Percentiles rank a stretch among this genome's conserved stretches.
These are phyloP conservation scores for Neonectria coccinea DNA, from an alignment of 2,329 filamentous ascomycete genomes.

Conservation along the genomic window DNA sequence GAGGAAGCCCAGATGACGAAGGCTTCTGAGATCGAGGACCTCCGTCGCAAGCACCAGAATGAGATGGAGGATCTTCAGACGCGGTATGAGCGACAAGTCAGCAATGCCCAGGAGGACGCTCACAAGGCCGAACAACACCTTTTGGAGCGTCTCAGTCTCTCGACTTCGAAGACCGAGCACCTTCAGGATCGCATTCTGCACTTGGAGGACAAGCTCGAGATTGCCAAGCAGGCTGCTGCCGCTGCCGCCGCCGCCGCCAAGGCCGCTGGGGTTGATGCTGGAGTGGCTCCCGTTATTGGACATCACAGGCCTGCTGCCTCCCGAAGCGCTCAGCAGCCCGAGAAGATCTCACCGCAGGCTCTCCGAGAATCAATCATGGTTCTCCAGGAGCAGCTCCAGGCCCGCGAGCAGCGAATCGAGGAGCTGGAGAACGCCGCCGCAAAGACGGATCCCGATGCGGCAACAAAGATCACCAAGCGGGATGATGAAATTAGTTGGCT, in stretches of 20 bases:
- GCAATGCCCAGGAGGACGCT: slow-evolving; percentile 82
- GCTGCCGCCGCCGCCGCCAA: slow-evolving; percentile 84
- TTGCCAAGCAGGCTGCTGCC: slow-evolving; percentile 87
- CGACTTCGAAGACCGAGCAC: slow-evolving; percentile 85
- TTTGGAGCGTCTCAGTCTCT: slow-evolving; percentile 82
- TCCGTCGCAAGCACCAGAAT: slow-evolving; percentile 71
- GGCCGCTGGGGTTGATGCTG: slow-evolving; percentile 60
- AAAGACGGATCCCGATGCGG: slow-evolving; percentile 79
- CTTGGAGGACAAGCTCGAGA: slow-evolving; percentile 90
- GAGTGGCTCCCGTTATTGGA: slow-evolving; percentile 36
- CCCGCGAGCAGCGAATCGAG: slow-evolving; percentile 91
- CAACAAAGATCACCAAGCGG: slow-evolving; percentile 86
- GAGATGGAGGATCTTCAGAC: slow-evolving; percentile 80
- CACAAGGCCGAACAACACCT: slow-evolving; percentile 83
- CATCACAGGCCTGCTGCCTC: slow-evolving; percentile 37
- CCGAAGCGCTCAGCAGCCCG: slow-evolving; percentile 68
- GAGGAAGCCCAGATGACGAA: slow-evolving; percentile 82
- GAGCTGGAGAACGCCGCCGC: slow-evolving; percentile 80
- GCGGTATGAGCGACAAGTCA: slow-evolving; percentile 79
- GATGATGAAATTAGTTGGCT: slow-evolving; percentile 97
- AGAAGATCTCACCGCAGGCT: slow-evolving; percentile 94
- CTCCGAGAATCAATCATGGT: slow-evolving; percentile 96
- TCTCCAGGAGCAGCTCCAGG: slow-evolving; percentile 94
- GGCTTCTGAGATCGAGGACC: slow-evolving; percentile 64
- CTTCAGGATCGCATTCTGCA: slow-evolving; percentile 86